These are phyloP conservation scores for Saccharomyces kudriavzevii DNA, from an alignment of 805 yeast genomes.

Conservation along the genomic window DNA sequence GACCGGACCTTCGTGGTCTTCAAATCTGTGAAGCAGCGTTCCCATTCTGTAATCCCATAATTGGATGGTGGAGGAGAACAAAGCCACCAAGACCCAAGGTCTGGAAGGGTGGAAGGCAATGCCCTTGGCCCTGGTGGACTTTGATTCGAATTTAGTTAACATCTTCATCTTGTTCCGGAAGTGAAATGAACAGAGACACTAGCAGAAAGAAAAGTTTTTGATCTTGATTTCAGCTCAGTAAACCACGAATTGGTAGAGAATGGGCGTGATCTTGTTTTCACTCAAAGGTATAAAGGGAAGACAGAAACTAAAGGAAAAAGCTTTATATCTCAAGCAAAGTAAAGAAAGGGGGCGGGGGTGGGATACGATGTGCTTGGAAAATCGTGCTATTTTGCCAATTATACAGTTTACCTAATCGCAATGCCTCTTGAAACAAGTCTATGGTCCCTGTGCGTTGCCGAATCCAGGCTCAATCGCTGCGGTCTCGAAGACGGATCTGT, in stretches of 20 bases:
- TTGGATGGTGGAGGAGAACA: conserved; percentile 97
- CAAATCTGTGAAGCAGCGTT: conserved; percentile 87
- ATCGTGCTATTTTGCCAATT: background rate
- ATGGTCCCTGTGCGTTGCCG: background rate
- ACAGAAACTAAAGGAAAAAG: background rate
- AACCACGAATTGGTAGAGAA: background rate
- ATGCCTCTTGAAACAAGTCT: background rate
- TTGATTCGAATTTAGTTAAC: conserved; percentile 88
- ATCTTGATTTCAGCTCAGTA: background rate
- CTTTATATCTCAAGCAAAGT: background rate
- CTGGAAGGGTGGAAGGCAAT: conserved; percentile 90
- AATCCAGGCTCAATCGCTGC: background rate
- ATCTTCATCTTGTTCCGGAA: conserved; percentile 57
- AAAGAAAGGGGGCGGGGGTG: too few relatives aligned
- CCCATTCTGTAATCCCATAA: conserved; percentile 99
- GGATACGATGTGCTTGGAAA: background rate
- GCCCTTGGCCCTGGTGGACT: conserved; percentile 95
- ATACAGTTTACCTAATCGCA: background rate
- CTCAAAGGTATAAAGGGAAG: background rate
- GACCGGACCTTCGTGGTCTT: conserved; percentile 98
- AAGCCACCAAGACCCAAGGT: conserved; percentile 93
- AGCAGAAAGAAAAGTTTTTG: background rate
- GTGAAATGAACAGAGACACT: background rate
- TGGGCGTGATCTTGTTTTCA: background rate
- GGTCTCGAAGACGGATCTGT: background rate